These are phyloP conservation scores for Gossypium bickii DNA, from an alignment of 345 rosid genomes.

Conservation along the genomic window DNA sequence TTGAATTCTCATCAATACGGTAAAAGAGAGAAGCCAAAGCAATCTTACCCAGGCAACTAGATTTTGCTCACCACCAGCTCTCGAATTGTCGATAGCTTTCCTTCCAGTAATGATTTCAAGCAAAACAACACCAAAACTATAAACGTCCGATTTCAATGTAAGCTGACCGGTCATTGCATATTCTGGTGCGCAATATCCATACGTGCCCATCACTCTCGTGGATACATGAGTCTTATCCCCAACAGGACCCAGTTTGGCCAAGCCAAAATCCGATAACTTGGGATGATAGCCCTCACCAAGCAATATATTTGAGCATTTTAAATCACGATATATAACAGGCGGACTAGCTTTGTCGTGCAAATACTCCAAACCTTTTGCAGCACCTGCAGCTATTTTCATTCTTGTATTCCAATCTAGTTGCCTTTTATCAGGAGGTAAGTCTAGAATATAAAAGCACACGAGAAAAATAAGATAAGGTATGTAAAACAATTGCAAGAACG, in stretches of 20 bases:
- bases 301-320: constrained; percentile 67
- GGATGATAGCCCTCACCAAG: constrained; percentile 60
- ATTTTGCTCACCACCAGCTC: constrained; percentile 54
- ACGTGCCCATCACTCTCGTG: constrained; percentile 74
- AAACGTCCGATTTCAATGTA: constrained; percentile 61
- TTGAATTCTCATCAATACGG: background rate
- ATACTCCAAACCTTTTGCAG: constrained; percentile 71
- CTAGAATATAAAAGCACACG: constrained; percentile 25
- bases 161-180: constrained; percentile 84
- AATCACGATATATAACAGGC: constrained; percentile 70
- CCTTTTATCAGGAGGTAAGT: constrained; percentile 52
- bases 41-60: constrained; percentile 68
- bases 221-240: constrained; percentile 74
- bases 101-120: constrained; percentile 66
- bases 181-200: constrained; percentile 76
- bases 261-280: constrained; percentile 69
- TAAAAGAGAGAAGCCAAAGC: constrained; percentile 13
- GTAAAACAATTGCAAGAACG: background rate
- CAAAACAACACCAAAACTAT: constrained; percentile 64
- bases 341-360: constrained; percentile 65
- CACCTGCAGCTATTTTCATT: constrained; percentile 75
- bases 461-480: constrained; percentile 3
- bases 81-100: constrained; percentile 60
- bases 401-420: constrained; percentile 68
- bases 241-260: constrained; percentile 74